Evolutionary conservation across 2,329 filamentous ascomycete species (phyloP), one percentile per base, ranked within the genome.

Genomic region (Bipolaris cookei): DNA sequence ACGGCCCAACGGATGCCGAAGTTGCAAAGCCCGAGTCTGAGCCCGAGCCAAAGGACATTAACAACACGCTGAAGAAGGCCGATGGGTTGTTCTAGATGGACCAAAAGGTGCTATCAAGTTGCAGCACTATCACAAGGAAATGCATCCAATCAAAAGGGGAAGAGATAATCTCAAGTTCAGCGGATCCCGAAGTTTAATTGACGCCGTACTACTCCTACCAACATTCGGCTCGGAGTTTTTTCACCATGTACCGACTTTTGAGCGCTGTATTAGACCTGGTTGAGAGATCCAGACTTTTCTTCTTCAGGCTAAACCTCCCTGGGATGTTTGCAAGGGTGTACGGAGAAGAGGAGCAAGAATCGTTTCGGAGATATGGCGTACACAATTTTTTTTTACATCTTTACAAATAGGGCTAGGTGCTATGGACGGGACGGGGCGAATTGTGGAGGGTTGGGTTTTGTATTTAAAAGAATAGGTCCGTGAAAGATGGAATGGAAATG

Each of bases 41-140:
- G 51, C 58, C 67, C 11, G 67, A 68, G 54, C 66, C 67, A 25
- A 70, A 70, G 48, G 66, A 70, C 32, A 34, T 70, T n/a, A 68
- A 68, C 50, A 65, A 65, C 23, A 68, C 64, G 0, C 56, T 68
- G 3, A 51, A 38, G 14, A 60, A 66, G 51, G 64, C 62, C 30
- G 68, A 65, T 46, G 64, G 63, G 39, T 44, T 64, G 38, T 67
- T 68, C 52, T 67, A 49, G 23, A 49, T 34, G 35, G n/a, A 32
- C 16, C 8, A 28, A 10, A 14, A 11, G 4, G 13, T 34, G 30
- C 28, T 18, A 34, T 35, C 18, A 20, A 25, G 8, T n/a, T 35
- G 10, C 44, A 23, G 13, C 32, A 23, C 6, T 28, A n/a, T 28
- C 3, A 44, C 5, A 25, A 30, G n/a, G 6, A 23, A 14, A 11